Conservation (phyloP, 257 asterid species). For the Fraxinus anomala region DNA sequence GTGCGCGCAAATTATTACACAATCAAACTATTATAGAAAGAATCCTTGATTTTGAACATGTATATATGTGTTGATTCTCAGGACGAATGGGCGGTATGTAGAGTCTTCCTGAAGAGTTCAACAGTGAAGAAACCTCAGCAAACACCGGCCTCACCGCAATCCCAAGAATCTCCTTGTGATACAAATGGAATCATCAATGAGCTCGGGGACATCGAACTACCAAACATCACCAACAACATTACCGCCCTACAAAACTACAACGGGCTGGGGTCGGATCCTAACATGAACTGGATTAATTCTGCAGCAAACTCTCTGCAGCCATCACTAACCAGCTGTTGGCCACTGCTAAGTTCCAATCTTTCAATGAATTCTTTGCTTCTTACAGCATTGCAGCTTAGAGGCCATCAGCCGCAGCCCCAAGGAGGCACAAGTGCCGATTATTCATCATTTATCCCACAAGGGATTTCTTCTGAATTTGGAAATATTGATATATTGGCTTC, state of each 20-base stretch:
- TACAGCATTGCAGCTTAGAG: constrained; percentile 71
- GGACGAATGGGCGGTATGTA: constrained; percentile 93
- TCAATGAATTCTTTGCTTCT: constrained; percentile 64
- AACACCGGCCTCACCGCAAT: constrained; percentile 54
- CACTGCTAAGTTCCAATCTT: constrained; percentile 41
- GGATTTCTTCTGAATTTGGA: constrained; percentile 34
- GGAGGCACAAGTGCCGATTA: constrained; percentile 18
- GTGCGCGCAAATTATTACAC: no score
- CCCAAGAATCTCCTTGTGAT: constrained; percentile 60
- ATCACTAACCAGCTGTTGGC: constrained; percentile 63
- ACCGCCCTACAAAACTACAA: constrained; percentile 38
- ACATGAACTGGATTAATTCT: constrained; percentile 35
- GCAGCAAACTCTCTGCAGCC: constrained; percentile 37
- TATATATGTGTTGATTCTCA: constrained; percentile 19
- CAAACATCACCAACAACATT: constrained; percentile 37
- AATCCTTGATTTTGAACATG: neutral
- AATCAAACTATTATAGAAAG: neutral
- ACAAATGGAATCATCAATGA: constrained; percentile 42
- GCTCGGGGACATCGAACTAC: constrained; percentile 57
- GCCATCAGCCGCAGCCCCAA: constrained; percentile 21
- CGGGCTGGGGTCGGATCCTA: constrained; percentile 11
- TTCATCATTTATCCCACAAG: constrained; percentile 36
- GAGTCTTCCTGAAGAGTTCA: constrained; percentile 74
- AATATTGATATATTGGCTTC: constrained; percentile 39
- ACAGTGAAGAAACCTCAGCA: constrained; percentile 54